Percentiles rank a stretch among this genome's conserved stretches.
Evolutionary conservation across 164 flowering plant genomes (phyloP).

Genomic region (Dillenia suffruticosa): DNA sequence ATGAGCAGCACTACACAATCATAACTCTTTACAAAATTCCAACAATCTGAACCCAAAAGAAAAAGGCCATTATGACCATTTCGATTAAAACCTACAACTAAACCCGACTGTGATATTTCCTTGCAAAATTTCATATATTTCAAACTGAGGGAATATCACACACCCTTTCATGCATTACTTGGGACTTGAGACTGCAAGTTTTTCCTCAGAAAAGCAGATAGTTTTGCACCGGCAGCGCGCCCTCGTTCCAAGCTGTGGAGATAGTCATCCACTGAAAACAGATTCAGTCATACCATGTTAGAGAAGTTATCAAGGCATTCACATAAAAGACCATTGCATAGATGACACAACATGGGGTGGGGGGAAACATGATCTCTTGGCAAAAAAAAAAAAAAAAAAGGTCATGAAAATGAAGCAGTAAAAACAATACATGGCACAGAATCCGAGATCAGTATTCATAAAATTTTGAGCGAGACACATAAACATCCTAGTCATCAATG

Average conservation of each 20-base stretch:
- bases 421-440: not conserved
- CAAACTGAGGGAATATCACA: slow-evolving; percentile 15
- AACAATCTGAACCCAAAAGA: too few relatives aligned
- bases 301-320: not conserved
- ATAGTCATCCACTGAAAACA: slow-evolving; percentile 64
- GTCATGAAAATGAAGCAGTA: too few relatives aligned
- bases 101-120: too few relatives aligned
- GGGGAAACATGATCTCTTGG: not conserved
- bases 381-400: too few relatives aligned
- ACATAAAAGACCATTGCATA: not conserved
- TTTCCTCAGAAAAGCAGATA: slow-evolving; percentile 71
- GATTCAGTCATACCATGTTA: not conserved
- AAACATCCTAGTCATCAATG: too few relatives aligned
- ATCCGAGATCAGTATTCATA: not conserved
- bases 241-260: slow-evolving; percentile 67
- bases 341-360: too few relatives aligned
- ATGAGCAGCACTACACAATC: too few relatives aligned
- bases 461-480: not conserved
- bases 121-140: too few relatives aligned
- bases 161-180: slow-evolving; percentile 24
- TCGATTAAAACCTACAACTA: too few relatives aligned
- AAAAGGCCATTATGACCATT: too few relatives aligned
- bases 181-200: slow-evolving; percentile 41
- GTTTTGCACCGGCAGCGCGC: slow-evolving; percentile 57
- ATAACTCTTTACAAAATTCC: too few relatives aligned